A percentile compares a stretch with the other conserved stretches of the same genome.
Conservation (phyloP, 2,329 filamentous ascomycete genomes). For the Microthyrium microscopicum region DNA sequence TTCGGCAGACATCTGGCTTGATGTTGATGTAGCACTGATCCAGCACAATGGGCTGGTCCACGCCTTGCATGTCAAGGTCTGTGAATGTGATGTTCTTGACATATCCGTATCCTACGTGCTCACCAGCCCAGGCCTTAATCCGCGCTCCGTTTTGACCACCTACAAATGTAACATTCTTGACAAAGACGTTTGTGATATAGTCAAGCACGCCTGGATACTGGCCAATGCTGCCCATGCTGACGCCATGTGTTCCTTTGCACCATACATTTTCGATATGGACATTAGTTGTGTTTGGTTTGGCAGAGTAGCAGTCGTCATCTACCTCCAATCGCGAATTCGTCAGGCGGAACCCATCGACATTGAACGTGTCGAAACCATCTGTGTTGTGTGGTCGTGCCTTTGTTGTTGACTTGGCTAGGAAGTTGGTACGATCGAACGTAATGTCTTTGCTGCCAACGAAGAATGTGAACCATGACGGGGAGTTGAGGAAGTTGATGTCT, state of each 20-base stretch:
- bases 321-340: constrained; percentile 21
- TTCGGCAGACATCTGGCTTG: constrained; percentile 32
- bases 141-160: constrained; percentile 38
- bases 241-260: constrained; percentile 19
- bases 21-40: constrained; percentile 49
- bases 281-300: constrained; percentile 19
- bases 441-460: constrained; percentile 40
- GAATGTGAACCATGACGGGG: constrained; percentile 48
- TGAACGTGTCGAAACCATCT: constrained; percentile 45
- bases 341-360: constrained; percentile 34
- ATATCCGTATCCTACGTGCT: constrained; percentile 40
- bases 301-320: constrained; percentile 18
- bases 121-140: constrained; percentile 45
- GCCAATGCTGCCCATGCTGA: constrained; percentile 18
- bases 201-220: constrained; percentile 18
- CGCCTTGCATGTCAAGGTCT: constrained; percentile 42
- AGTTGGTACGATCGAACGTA: constrained; percentile 35
- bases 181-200: constrained; percentile 27
- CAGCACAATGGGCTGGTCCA: constrained; percentile 39
- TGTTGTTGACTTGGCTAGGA: constrained; percentile 37
- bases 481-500: constrained; percentile 43
- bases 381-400: constrained; percentile 39
- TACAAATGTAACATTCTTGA: constrained; percentile 43
- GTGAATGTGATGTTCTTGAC: constrained; percentile 47
- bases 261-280: constrained; percentile 18